Evolutionary conservation across 2,329 filamentous ascomycete species (phyloP).

Genomic region (Neobulgaria alba): DNA sequence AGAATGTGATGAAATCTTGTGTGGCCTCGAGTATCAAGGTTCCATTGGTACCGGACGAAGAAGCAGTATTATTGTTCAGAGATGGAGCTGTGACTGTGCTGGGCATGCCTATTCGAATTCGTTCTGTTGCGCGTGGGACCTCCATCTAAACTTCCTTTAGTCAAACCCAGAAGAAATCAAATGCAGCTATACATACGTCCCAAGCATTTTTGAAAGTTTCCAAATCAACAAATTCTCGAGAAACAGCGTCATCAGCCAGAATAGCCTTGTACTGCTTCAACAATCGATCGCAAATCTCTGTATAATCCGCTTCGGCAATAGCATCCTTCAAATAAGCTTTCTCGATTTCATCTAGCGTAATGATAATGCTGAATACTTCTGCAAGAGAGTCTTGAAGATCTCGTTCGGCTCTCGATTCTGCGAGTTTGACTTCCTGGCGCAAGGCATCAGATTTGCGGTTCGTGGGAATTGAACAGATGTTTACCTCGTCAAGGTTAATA

Average conservation of each 20-base stretch:
- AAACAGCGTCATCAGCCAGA: conserved; percentile 81
- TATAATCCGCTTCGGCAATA: conserved; percentile 84
- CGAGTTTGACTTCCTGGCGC: conserved; percentile 82
- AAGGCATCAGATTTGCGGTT: conserved; percentile 2
- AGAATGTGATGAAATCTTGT: conserved; percentile 96
- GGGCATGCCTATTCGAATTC: conserved; percentile 84
- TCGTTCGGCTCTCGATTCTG: conserved; percentile 76
- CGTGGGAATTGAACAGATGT: conserved; percentile 10
- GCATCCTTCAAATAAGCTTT: conserved; percentile 96
- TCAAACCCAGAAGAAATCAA: too few relatives aligned
- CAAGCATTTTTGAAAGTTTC: conserved; percentile 88
- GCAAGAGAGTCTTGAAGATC: conserved; percentile 93
- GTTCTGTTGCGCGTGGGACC: conserved; percentile 86
- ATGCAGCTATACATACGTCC: conserved; percentile 77
- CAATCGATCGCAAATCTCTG: conserved; percentile 87
- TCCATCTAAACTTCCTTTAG: conserved; percentile 56
- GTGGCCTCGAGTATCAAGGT: conserved; percentile 80
- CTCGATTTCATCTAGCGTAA: conserved; percentile 90
- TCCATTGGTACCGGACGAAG: conserved; percentile 33
- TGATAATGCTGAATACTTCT: conserved; percentile 94
- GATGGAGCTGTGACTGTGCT: conserved; percentile 59
- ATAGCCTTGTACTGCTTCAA: conserved; percentile 97
- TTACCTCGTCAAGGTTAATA: conserved; percentile 87
- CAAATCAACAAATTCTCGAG: conserved; percentile 75
- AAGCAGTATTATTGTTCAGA: conserved; percentile 34